phyloP scores from a whole-genome alignment of 805 yeast species.

The Schwanniomyces sp. region DNA sequence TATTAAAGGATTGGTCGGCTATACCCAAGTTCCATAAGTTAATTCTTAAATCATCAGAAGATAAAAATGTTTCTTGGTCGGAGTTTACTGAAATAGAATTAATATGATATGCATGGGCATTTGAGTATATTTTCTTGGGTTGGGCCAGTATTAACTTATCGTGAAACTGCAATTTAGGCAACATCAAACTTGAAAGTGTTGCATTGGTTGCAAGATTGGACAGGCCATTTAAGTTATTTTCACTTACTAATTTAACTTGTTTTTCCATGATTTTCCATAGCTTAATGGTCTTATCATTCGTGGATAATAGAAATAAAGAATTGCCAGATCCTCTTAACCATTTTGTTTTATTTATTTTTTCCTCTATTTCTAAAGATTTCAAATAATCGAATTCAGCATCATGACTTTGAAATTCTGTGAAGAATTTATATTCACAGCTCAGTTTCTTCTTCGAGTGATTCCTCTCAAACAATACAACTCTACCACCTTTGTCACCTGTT shows the following conservation, averaged over 20 bases:
- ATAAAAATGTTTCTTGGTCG: constrained; percentile 92
- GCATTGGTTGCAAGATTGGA: constrained; percentile 16
- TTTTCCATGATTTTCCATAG: constrained; percentile 95
- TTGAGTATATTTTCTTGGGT: constrained; percentile 86
- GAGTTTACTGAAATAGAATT: constrained; percentile 92
- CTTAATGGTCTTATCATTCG: constrained; percentile 98
- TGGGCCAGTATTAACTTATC: constrained; percentile 94
- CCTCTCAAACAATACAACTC: constrained; percentile 94
- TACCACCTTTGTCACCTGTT: constrained; percentile 98
- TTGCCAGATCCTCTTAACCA: constrained; percentile 90
- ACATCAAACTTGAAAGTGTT: constrained; percentile 50
- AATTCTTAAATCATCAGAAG: constrained; percentile 91
- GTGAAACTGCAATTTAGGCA: constrained; percentile 90
- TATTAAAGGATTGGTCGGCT: constrained; percentile 93
- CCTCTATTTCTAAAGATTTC: constrained; percentile 95
- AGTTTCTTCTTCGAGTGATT: constrained; percentile 64
- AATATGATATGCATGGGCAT: constrained; percentile 98
- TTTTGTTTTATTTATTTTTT: constrained; percentile 94
- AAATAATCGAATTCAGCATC: constrained; percentile 98
- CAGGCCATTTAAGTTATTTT: constrained; percentile 66
- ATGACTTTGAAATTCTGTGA: constrained; percentile 96
- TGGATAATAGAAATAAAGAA: constrained; percentile 85
- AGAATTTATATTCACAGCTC: constrained; percentile 86
- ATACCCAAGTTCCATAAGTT: constrained; percentile 94
- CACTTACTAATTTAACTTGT: constrained; percentile 87